Percentiles rank a stretch among this genome's conserved stretches.
Evolutionary conservation across 345 rosid species (phyloP).

Genomic region (Tarenaya hassleriana): DNA sequence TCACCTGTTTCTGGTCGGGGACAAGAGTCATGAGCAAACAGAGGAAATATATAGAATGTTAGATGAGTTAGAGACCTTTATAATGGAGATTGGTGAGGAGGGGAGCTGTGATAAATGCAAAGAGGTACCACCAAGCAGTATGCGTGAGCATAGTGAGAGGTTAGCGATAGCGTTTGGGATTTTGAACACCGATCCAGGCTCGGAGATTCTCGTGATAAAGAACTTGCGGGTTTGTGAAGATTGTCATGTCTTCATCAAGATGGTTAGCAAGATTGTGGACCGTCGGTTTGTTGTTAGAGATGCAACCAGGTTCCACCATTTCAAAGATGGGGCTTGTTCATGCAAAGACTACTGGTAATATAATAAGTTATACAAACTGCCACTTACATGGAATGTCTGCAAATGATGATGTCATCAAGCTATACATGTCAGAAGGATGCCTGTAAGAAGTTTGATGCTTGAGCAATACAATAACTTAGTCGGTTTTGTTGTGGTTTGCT

Average conservation of each 20-base stretch:
- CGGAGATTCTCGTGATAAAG: conserved; percentile 75
- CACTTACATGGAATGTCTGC: background rate
- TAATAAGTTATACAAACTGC: too few species aligned
- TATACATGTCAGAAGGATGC: too few species aligned
- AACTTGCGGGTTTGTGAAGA: conserved; percentile 75
- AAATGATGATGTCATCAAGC: background rate
- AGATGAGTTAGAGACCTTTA: conserved; percentile 46
- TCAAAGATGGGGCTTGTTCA: conserved; percentile 61
- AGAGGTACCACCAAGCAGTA: conserved; percentile 20
- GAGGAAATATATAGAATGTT: conserved; percentile 49
- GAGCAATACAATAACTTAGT: conserved; percentile 3
- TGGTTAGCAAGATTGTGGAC: conserved; percentile 61
- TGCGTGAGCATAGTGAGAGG: conserved; percentile 68
- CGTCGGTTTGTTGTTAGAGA: conserved; percentile 64
- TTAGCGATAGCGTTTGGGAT: conserved; percentile 71
- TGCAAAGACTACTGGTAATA: conserved; percentile 79
- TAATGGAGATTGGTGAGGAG: conserved; percentile 30
- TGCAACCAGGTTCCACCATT: conserved; percentile 87
- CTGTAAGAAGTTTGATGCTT: conserved; percentile 1
- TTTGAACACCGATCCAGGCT: conserved; percentile 42
- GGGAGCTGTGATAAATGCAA: conserved; percentile 16
- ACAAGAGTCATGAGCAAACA: conserved; percentile 59
- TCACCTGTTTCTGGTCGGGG: conserved; percentile 73
- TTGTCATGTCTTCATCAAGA: conserved; percentile 75
- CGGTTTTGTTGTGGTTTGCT: too few species aligned